Evolutionary conservation across 164 flowering plant genomes (phyloP), one percentile per base, ranked within the genome.

Genomic region (Chimonanthus salicifolius): DNA sequence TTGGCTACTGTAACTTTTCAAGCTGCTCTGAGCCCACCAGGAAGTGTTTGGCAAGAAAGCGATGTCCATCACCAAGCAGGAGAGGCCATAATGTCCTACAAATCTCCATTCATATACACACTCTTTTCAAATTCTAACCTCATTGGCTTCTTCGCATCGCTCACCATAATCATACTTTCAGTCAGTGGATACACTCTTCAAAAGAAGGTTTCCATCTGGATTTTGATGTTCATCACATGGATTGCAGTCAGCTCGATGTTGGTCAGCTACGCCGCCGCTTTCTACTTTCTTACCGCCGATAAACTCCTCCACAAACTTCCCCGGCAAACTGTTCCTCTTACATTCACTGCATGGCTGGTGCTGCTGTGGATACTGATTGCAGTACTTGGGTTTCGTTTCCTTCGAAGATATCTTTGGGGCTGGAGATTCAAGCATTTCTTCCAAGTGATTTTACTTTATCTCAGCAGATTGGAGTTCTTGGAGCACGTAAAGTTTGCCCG

Each of bases 11-110:
- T 68, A 6, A 68, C 71, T 21, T 68, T 47, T 21, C 71, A 68
- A 44, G 71, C 54, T 49, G 71, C 48, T 3, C n/a, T 47, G 2
- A 68, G n/a, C 54, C 71, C 71, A 47, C 71, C 71, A 50, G 71
- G 71, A 10, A 54, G 71, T 16, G 8, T 68, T 49, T 68, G 51
- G 50, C 71, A 68, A 21, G 71, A 68, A 10, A 4, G 3, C 1
- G 58, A 47, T 16, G 18, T 3, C 3, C 0, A n/a, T 3, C 69
- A 43, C 16, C 3, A 0, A 10, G 48, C 69, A 33, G 48, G 47
- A 4, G 16, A 67, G 49, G 33, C 69, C 7, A 67, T 67, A 4
- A 15, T 33, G 69, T 7, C 69, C 1, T n/a, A 43, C 15, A 67
- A 43, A 16, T 44, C 16, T 44, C 18, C 69, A 44, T 5, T 46